Percentiles rank a stretch among this genome's conserved stretches.
Conservation (phyloP, 2,329 filamentous ascomycete species). For the Phialophora verrucosa region DNA sequence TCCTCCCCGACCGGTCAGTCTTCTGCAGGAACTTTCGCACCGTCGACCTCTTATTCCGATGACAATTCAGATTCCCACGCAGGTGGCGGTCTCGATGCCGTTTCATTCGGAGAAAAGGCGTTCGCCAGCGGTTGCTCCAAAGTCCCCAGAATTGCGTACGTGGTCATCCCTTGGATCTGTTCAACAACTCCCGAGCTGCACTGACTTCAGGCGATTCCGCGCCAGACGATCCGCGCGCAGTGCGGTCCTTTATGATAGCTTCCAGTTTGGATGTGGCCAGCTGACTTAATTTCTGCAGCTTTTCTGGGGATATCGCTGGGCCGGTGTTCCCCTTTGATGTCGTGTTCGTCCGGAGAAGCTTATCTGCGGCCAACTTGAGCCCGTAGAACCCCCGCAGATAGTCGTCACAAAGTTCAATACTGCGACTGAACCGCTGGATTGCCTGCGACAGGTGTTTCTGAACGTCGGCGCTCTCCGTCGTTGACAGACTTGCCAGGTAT, state of each 20-base stretch:
- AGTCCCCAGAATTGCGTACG: conserved; percentile 9
- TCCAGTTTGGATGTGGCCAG: conserved; percentile 48
- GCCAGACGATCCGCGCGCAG: conserved; percentile 42
- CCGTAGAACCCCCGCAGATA: conserved; percentile 94
- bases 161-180: conserved; percentile 38
- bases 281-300: conserved; percentile 43
- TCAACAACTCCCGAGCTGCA: conserved; percentile 50
- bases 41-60: conserved; percentile 1
- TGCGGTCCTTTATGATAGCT: conserved; percentile 46
- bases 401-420: conserved; percentile 90
- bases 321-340: conserved; percentile 23
- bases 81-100: conserved; percentile 20
- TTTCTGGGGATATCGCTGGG: conserved; percentile 29
- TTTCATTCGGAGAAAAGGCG: conserved; percentile 14
- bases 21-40: conserved; percentile 30
- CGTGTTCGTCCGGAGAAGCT: conserved; percentile 30
- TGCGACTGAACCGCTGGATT: conserved; percentile 83
- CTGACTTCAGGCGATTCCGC: conserved; percentile 49
- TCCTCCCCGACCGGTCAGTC: conserved; percentile 18
- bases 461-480: conserved; percentile 47
- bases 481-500: conserved; percentile 60
- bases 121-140: conserved; percentile 5
- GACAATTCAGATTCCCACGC: conserved; percentile 14
- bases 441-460: conserved; percentile 69
- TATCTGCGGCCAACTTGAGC: conserved; percentile 61